Evolutionary conservation across 805 yeast genomes (phyloP), one percentile per base, ranked within the genome.

Genomic region (Metschnikowia kunwiensis): DNA sequence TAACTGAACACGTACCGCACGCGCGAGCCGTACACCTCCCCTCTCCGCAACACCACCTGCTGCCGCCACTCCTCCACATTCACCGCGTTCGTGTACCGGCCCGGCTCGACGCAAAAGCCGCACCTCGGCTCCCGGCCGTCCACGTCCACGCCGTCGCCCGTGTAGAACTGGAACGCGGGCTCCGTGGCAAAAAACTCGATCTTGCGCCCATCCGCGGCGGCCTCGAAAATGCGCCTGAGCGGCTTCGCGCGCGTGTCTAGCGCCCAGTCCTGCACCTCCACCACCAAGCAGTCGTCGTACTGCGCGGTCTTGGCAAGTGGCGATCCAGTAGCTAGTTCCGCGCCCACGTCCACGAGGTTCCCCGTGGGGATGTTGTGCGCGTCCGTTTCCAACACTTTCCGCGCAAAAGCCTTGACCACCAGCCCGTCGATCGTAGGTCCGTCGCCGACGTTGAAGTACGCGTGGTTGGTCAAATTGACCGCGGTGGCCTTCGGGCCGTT

Each of bases 41-140:
- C 80, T 41, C 69, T 72, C 29, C 57, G 65, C 46, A 54, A 59
- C 23, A 58, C 40, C 13, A 78, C 84, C 59, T 71, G 74, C 5
- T 51, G 45, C 24, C 54, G 56, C 81, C 81, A 78, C 24, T 66
- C 54, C 9, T 60, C 55, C 24, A 50, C 40, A 51, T 74, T 73
- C 23, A 72, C 61, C 7, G 85, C 82, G 54, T 78, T 68, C 24
- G 77, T 66, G 52, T 63, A 78, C 50, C 86, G 63, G 18, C 75
- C 68, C 22, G 83, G 78, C 57, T 80, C 87, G 24, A 78, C 62
- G 46, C 82, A 78, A 56, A 80, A 72, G 3, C 85, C 86, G 35
- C 71, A 55, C 45, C 71, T 55, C 64, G 70, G 35, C 10, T 16
- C 17, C n/a, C 21, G 26, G 1, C 58, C 67, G 14, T 60, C 57